These are phyloP conservation scores for Coemansia sp. DNA, from an alignment of 192 early-diverging fungal genomes.

Conservation along the genomic window DNA sequence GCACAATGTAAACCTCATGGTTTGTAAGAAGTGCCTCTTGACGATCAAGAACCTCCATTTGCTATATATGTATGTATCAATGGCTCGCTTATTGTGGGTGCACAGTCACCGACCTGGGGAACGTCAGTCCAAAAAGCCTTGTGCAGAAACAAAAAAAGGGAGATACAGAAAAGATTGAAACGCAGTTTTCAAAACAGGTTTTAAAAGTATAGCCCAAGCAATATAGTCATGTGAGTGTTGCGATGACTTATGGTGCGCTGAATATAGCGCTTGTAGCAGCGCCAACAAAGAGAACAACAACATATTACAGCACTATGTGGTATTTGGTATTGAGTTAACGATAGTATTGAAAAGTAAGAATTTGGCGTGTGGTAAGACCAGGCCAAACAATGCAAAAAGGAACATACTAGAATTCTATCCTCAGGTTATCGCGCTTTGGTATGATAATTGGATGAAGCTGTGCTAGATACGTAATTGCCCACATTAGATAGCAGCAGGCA, in stretches of 20 bases:
- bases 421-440: conserved; percentile 71
- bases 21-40: conserved; percentile 66
- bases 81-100: not conserved
- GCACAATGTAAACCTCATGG: conserved; percentile 66
- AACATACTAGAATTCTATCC: conserved; percentile 44
- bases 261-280: no score
- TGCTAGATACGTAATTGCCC: conserved; percentile 87
- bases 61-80: not conserved
- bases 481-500: conserved; percentile 64
- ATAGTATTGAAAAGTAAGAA: not conserved
- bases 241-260: not conserved
- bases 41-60: conserved; percentile 66
- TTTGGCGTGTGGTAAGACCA: not conserved
- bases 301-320: not conserved
- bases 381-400: not conserved
- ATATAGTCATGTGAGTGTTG: not conserved
- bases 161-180: not conserved
- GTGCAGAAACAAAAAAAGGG: no score
- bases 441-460: conserved; percentile 82
- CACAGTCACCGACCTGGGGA: not conserved
- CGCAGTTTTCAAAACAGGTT: not conserved
- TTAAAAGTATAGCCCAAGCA: not conserved
- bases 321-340: not conserved
- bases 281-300: no score
- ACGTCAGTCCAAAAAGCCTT: not conserved